Percentiles rank a stretch among this genome's conserved stretches.
phyloP scores from a whole-genome alignment of 2,329 filamentous ascomycete genomes.

The Aspergillus caelatus region DNA sequence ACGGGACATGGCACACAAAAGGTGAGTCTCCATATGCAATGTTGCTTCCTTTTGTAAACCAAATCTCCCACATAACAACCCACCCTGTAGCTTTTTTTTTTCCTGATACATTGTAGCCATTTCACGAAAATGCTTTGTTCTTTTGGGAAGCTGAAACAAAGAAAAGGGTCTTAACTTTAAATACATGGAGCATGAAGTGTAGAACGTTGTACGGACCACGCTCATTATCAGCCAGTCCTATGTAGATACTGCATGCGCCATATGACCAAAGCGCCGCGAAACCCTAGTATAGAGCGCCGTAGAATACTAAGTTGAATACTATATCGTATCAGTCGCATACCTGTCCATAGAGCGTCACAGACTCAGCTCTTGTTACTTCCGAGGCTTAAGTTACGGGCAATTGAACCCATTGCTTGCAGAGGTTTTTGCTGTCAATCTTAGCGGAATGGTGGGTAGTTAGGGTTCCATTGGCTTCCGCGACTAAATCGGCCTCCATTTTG shows the following conservation, averaged over 20 bases:
- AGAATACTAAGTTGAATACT: constrained; percentile 1
- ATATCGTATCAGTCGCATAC: background rate
- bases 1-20: constrained; percentile 14
- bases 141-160: constrained; percentile 1
- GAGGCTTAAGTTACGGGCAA: background rate
- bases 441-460: constrained; percentile 41
- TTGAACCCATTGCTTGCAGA: background rate
- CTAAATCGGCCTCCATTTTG: constrained; percentile 40
- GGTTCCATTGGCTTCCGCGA: constrained; percentile 41
- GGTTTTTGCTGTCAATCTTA: constrained; percentile 21
- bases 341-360: too few species aligned
- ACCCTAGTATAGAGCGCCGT: background rate
- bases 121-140: constrained; percentile 20
- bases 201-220: too few species aligned
- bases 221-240: background rate
- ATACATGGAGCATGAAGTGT: background rate
- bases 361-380: background rate
- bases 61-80: constrained; percentile 22
- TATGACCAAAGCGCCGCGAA: background rate
- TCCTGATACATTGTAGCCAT: constrained; percentile 23
- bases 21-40: constrained; percentile 8
- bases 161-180: background rate
- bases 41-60: constrained; percentile 17
- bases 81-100: constrained; percentile 19
- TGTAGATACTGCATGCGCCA: background rate